These are phyloP conservation scores for Petrea volubilis DNA, from an alignment of 257 asterid species.

Conservation along the genomic window DNA sequence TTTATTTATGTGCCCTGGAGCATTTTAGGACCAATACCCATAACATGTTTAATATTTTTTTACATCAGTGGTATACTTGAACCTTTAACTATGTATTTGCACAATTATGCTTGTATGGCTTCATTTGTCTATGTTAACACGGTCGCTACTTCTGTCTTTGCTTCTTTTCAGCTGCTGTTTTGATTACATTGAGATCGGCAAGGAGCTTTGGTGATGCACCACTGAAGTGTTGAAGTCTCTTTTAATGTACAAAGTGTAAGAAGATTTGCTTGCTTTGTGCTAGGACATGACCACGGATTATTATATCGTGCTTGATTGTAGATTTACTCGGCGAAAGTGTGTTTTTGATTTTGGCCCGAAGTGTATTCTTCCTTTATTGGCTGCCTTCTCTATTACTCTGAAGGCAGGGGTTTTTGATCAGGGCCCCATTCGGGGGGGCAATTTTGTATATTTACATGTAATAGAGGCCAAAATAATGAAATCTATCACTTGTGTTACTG, in stretches of 20 bases:
- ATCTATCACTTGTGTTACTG: background rate
- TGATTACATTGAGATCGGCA: constrained; percentile 15
- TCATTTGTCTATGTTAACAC: no score
- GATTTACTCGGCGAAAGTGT: background rate
- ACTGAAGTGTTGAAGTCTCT: background rate
- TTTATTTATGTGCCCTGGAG: background rate
- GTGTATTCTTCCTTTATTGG: background rate
- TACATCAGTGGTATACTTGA: no score
- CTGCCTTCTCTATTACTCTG: background rate
- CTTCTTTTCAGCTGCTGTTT: constrained; percentile 16
- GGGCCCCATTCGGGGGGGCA: background rate
- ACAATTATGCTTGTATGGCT: background rate
- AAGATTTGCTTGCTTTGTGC: constrained; percentile 8
- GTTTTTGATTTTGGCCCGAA: constrained; percentile 4
- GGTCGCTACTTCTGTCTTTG: background rate
- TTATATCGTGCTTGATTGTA: background rate
- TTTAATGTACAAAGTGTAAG: constrained; percentile 18
- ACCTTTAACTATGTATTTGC: no score
- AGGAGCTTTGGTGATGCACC: constrained; percentile 13
- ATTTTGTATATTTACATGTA: constrained; percentile 5
- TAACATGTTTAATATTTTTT: no score
- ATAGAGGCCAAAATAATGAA: background rate
- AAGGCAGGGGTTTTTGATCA: background rate
- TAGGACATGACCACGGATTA: background rate
- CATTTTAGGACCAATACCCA: background rate